Evolutionary conservation across 1,139 yeast species (phyloP).

Genomic region (Protomyces inouyei): DNA sequence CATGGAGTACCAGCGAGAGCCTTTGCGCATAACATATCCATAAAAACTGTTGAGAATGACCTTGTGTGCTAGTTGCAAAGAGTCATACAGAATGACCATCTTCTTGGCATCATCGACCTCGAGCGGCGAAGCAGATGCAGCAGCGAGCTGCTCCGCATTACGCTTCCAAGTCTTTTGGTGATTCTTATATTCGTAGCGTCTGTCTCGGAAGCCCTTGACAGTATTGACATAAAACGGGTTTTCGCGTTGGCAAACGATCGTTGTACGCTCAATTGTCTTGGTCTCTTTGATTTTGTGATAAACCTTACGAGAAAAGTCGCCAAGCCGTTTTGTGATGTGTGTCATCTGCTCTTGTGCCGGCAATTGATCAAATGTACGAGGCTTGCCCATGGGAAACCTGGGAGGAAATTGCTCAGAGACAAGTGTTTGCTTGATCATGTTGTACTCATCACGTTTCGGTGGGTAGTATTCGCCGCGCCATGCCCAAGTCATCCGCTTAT

Average conservation of each 20-base stretch:
- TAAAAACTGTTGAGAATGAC: conserved; percentile 94
- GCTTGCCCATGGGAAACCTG: conserved; percentile 47
- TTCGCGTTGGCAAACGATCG: conserved; percentile 94
- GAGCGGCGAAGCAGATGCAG: conserved; percentile 52
- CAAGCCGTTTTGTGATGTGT: conserved; percentile 68
- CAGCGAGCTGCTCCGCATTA: conserved; percentile 55
- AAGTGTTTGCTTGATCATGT: conserved; percentile 79
- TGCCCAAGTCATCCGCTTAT: conserved; percentile 87
- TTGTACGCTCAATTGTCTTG: conserved; percentile 81
- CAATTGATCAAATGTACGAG: conserved; percentile 66
- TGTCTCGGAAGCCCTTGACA: conserved; percentile 88
- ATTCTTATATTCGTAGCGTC: conserved; percentile 93
- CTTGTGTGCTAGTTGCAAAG: conserved; percentile 93
- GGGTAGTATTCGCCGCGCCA: conserved; percentile 98
- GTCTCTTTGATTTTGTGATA: conserved; percentile 77
- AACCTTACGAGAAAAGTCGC: conserved; percentile 79
- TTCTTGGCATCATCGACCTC: conserved; percentile 77
- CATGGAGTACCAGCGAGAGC: conserved; percentile 98
- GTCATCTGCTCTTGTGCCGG: conserved; percentile 72
- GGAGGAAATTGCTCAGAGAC: conserved; percentile 71
- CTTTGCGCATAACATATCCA: conserved; percentile 98
- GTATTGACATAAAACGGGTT: conserved; percentile 96
- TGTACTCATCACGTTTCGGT: conserved; percentile 84
- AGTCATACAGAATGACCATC: conserved; percentile 90
- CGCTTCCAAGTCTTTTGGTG: conserved; percentile 93